These are phyloP conservation scores for Leersia perrieri DNA, from an alignment of 176 grass and related monocot genomes.

Conservation along the genomic window DNA sequence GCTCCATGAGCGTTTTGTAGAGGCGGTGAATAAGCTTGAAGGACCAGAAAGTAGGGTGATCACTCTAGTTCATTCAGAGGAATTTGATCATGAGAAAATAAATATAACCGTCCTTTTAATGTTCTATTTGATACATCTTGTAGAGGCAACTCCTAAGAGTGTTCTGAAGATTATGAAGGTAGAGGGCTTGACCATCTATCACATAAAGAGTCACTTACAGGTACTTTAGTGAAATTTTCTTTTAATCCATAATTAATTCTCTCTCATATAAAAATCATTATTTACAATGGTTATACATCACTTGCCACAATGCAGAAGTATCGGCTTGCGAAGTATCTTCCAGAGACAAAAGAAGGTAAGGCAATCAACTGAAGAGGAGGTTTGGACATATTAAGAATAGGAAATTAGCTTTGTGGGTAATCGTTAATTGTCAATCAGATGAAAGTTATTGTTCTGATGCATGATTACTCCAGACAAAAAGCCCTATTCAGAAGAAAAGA, in stretches of 20 bases:
- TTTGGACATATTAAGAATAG: background rate
- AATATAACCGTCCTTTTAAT: background rate
- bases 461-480: conserved; percentile 52
- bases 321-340: conserved; percentile 60
- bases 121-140: conserved; percentile 12
- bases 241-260: background rate
- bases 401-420: background rate
- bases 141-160: conserved; percentile 91
- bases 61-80: conserved; percentile 1
- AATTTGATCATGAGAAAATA: background rate
- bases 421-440: background rate
- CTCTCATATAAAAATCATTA: background rate
- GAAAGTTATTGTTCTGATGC: conserved; percentile 1
- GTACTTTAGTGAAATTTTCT: conserved; percentile 36
- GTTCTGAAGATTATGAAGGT: conserved; percentile 89
- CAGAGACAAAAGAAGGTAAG: conserved; percentile 80
- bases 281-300: background rate
- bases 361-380: background rate
- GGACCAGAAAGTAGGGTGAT: conserved; percentile 67
- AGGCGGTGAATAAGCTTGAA: conserved; percentile 73
- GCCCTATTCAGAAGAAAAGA: conserved; percentile 55
- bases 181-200: conserved; percentile 80
- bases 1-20: conserved; percentile 83
- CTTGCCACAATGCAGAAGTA: conserved; percentile 64
- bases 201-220: conserved; percentile 98